Base-by-base conservation (phyloP, 2,329 filamentous ascomycete genomes). In the Conoideocrella luteorostrata region DNA sequence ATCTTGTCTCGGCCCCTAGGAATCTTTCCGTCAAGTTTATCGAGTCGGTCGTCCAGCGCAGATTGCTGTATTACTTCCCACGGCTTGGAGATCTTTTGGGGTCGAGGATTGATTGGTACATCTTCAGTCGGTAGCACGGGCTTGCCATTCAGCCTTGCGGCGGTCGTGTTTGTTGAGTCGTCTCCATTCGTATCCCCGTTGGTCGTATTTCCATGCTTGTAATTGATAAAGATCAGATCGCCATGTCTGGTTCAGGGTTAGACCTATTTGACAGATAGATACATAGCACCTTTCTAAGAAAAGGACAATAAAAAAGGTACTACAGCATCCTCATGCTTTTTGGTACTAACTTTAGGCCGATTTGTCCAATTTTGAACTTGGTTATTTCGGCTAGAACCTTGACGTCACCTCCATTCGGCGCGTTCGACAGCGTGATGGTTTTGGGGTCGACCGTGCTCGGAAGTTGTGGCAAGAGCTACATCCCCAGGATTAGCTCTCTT, bases 61-160 rank as follows among this genome's bases (percentile, higher is more conserved):
- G 90, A 94, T 67, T 98, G 93, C 57, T 81, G 81, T 13, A 97
- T 85, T 7, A 85, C 79, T 59, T 98, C 93, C 93, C 93, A 97
- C 5, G 66, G 66, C 36, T 63, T 60, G 22, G 61, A 53, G 48
- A 67, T 65, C 36, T 60, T 57, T 46, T 67, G 61, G 1, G 89
- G 88, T 51, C 93, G 95, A 39, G 82, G 77, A 49, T 80, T 75
- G 58, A 86, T 75, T 34, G 80, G 78, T 4, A 78, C 64, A 52
- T 84, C 77, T 57, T 91, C 83, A 47, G 77, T 78, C 17, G 83
- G 77, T 13, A 82, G 69, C 33, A 93, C 78, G 23, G 84, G 77
- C 54, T 84, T 82, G 49, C 88, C 88, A 62, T 87, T 90, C n/a
- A 94, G 75, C 43, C 85, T 77, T 56, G 84, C 84, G 13, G 80